A percentile compares a stretch with the other conserved stretches of the same genome.
Evolutionary conservation across 805 yeast genomes (phyloP).

Genomic region (Teunomyces lycoperdinae): DNA sequence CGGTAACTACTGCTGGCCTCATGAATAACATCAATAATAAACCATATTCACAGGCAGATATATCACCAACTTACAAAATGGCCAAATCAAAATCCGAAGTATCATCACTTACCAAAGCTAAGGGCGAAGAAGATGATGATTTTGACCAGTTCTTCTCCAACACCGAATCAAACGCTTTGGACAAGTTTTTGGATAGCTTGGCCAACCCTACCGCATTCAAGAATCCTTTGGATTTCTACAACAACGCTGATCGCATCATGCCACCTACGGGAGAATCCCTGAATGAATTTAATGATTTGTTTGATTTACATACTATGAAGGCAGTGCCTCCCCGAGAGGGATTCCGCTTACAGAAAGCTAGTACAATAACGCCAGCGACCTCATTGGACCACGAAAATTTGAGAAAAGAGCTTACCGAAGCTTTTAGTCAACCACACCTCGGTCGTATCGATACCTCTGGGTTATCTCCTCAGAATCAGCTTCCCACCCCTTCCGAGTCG

Average conservation of each 20-base stretch:
- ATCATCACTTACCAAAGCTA: neutral
- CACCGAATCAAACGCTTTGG: constrained; percentile 38
- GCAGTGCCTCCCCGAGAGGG: constrained; percentile 8
- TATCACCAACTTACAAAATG: neutral
- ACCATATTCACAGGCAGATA: neutral
- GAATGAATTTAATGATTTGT: constrained; percentile 14
- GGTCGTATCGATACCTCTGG: constrained; percentile 9
- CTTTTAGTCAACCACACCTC: constrained; percentile 28
- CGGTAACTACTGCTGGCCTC: neutral
- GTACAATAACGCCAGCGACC: neutral
- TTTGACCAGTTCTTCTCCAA: constrained; percentile 36
- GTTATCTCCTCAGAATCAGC: constrained; percentile 14
- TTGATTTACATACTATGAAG: constrained; percentile 32
- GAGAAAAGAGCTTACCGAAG: constrained; percentile 29
- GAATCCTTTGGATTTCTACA: constrained; percentile 6
- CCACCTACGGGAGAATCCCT: constrained; percentile 1
- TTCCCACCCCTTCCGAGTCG: constrained; percentile 35
- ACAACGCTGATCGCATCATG: neutral
- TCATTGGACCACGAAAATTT: constrained; percentile 11
- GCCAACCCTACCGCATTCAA: constrained; percentile 30
- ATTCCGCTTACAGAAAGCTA: constrained; percentile 4
- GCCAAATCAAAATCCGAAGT: neutral
- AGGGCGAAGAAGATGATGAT: constrained; percentile 21
- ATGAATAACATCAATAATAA: neutral
- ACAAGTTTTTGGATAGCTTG: constrained; percentile 39